These are phyloP conservation scores for Oenanthe sinensis DNA, from an alignment of 129 eudicot genomes.

Conservation along the genomic window DNA sequence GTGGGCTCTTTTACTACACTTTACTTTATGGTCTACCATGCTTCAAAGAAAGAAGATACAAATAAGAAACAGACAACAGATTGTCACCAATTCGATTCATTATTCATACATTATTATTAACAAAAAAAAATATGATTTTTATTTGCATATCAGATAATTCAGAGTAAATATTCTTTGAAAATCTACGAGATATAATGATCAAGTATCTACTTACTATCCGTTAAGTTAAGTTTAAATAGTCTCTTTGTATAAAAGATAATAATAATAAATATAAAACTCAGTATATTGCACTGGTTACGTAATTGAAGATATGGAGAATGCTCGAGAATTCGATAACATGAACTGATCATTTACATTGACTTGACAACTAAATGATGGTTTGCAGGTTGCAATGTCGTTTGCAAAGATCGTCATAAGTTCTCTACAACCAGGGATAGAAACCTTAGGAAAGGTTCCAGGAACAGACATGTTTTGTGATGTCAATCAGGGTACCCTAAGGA, in stretches of 20 bases:
- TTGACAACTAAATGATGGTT: not conserved
- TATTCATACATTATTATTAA: too few species aligned
- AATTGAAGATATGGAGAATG: too few species aligned
- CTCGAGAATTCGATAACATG: not conserved
- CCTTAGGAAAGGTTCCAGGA: slow-evolving; percentile 74
- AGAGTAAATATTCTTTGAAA: too few species aligned
- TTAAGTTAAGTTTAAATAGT: too few species aligned
- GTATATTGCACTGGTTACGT: too few species aligned
- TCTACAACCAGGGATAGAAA: slow-evolving; percentile 50
- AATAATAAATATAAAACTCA: too few species aligned
- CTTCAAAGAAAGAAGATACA: not conserved
- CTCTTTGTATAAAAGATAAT: too few species aligned
- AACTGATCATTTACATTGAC: not conserved
- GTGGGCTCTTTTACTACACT: not conserved
- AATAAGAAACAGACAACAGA: not conserved
- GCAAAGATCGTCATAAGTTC: slow-evolving; percentile 60
- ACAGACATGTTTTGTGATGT: slow-evolving; percentile 56
- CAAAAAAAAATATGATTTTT: too few species aligned
- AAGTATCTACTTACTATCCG: not conserved
- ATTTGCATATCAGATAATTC: too few species aligned
- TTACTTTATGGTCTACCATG: not conserved
- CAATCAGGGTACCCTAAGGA: slow-evolving; percentile 75
- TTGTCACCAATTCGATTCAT: not conserved
- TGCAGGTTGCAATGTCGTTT: slow-evolving; percentile 68
- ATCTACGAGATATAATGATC: not conserved